Evolutionary conservation across 768 basidiomycete species (phyloP).

Genomic region (Russula griseocarnosa): DNA sequence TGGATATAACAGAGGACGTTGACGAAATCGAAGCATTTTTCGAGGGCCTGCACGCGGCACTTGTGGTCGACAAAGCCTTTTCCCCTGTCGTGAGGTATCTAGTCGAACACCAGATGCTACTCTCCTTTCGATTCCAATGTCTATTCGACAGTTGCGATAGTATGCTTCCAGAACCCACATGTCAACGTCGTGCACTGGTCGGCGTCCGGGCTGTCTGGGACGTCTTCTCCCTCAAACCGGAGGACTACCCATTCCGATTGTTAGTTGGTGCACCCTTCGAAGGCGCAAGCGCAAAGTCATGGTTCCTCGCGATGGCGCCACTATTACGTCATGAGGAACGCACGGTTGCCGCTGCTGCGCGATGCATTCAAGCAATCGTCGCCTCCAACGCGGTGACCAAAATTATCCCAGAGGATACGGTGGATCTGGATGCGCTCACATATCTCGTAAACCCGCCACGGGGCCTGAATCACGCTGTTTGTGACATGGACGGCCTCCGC

Average conservation of each 20-base stretch:
- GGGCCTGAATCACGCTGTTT: background rate
- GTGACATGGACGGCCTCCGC: constrained; percentile 8
- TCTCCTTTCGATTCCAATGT: constrained; percentile 13
- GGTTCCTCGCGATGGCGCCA: constrained; percentile 1
- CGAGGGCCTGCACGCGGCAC: constrained; percentile 11
- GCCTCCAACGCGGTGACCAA: constrained; percentile 17
- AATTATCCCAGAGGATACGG: background rate
- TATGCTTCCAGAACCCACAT: background rate
- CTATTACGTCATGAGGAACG: constrained; percentile 3
- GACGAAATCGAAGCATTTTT: constrained; percentile 10
- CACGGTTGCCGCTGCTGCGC: background rate
- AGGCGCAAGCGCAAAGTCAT: constrained; percentile 2
- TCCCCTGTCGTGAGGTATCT: constrained; percentile 4
- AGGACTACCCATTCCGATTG: constrained; percentile 7
- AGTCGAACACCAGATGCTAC: constrained; percentile 13
- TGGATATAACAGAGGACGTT: constrained; percentile 8
- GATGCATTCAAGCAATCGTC: constrained; percentile 13
- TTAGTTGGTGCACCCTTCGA: constrained; percentile 11
- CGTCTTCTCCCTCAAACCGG: constrained; percentile 10
- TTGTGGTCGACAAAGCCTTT: background rate
- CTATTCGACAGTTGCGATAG: constrained; percentile 11
- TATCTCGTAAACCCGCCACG: constrained; percentile 3
- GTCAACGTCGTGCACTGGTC: background rate
- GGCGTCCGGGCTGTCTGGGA: constrained; percentile 6
- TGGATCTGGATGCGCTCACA: constrained; percentile 1